phyloP scores from a whole-genome alignment of 441 rosid genomes.

The Aquilaria agallochum region DNA sequence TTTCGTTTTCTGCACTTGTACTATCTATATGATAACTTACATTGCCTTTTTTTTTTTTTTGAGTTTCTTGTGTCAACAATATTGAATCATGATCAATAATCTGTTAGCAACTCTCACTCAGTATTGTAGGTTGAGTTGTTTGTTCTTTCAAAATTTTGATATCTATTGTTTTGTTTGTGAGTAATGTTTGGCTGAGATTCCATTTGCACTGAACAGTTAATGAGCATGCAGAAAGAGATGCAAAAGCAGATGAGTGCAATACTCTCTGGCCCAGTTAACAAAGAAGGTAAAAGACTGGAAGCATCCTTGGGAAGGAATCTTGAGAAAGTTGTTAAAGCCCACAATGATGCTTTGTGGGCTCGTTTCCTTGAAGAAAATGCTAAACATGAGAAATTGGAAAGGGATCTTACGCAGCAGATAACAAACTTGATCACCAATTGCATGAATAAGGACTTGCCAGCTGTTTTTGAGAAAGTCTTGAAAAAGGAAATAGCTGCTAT shows the following conservation, averaged over 20 bases:
- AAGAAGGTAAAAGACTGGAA: conserved; percentile 52
- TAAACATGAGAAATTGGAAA: conserved; percentile 42
- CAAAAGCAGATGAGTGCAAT: conserved; percentile 41
- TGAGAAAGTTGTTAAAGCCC: conserved; percentile 43
- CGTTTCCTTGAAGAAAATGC: conserved; percentile 45
- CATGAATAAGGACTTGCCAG: conserved; percentile 36
- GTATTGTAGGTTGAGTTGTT: neutral
- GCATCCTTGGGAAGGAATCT: conserved; percentile 42
- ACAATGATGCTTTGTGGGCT: conserved; percentile 48
- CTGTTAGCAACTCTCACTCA: too few relatives aligned
- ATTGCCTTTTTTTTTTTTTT: neutral
- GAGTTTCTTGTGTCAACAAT: too few relatives aligned
- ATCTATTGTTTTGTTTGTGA: neutral
- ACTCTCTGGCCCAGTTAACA: conserved; percentile 36
- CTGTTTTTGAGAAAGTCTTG: conserved; percentile 35
- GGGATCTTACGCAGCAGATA: conserved; percentile 37
- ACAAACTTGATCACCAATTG: conserved; percentile 36
- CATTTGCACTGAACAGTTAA: conserved; percentile 22
- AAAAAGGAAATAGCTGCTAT: conserved; percentile 41
- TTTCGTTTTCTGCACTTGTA: too few relatives aligned
- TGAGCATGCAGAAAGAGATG: conserved; percentile 43
- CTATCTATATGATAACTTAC: neutral
- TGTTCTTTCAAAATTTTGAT: neutral
- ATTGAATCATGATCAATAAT: too few relatives aligned
- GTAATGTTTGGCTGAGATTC: conserved; percentile 3